phyloP scores from a whole-genome alignment of 148 eudicot species.

The Gaultheria prostrata region DNA sequence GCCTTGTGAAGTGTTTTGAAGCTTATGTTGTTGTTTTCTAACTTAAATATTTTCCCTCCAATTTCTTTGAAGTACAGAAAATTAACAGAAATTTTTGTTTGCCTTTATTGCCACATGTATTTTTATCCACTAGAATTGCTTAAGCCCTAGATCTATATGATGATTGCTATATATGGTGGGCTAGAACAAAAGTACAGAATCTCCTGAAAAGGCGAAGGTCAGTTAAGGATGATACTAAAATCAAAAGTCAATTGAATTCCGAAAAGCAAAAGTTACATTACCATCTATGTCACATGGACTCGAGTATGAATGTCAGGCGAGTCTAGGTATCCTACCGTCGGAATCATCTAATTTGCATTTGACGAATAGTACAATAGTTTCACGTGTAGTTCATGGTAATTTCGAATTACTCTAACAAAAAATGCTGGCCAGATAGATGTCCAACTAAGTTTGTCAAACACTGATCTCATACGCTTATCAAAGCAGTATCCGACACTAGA shows the following conservation, averaged over 20 bases:
- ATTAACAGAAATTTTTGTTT: too few relatives aligned
- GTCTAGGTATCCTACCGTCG: not conserved
- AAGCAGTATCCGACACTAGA: not conserved
- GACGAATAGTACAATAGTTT: too few relatives aligned
- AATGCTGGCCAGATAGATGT: not conserved
- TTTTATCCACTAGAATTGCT: not conserved
- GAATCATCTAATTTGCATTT: not conserved
- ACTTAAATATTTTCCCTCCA: too few relatives aligned
- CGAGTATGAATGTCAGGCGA: not conserved
- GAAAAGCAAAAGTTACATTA: not conserved
- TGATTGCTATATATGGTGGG: not conserved
- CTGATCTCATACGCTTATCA: not conserved
- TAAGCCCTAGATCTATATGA: not conserved
- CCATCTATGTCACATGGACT: not conserved
- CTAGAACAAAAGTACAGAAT: not conserved
- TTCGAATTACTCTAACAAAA: too few relatives aligned
- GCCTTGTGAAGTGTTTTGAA: too few relatives aligned
- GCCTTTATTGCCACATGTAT: not conserved
- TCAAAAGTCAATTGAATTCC: not conserved
- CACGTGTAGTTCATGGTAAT: too few relatives aligned
- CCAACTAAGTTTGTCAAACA: not conserved
- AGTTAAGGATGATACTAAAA: not conserved
- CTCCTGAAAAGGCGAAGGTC: not conserved
- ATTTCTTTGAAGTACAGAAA: too few relatives aligned
- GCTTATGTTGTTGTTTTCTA: too few relatives aligned